phyloP scores from a whole-genome alignment of 768 basidiomycete genomes.

The Kwoniella mangroviensis region DNA sequence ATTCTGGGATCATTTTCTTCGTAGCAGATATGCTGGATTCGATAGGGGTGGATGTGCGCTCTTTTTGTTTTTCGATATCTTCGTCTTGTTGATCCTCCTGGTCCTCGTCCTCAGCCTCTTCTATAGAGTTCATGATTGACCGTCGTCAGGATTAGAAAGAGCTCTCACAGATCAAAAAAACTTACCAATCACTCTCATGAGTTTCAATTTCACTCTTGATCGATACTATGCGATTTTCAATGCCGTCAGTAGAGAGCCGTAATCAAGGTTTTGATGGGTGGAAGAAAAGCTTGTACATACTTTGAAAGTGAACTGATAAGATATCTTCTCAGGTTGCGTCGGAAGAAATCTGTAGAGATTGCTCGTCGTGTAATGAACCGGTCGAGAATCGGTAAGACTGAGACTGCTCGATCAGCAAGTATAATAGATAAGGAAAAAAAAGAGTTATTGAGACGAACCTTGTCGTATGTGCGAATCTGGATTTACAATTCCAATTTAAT shows the following conservation, averaged over 20 bases:
- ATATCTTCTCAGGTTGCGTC: neutral
- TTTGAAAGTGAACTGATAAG: neutral
- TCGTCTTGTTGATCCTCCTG: neutral
- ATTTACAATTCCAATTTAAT: neutral
- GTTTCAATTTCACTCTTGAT: neutral
- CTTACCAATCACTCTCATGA: constrained; percentile 6
- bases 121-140: too few species aligned
- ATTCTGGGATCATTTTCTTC: neutral
- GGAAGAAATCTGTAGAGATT: neutral
- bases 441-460: neutral
- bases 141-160: too few species aligned
- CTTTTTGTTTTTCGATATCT: neutral
- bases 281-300: neutral
- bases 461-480: constrained; percentile 6
- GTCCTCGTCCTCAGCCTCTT: neutral
- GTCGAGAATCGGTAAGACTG: too few species aligned
- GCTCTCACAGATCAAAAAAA: too few species aligned
- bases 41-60: neutral
- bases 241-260: neutral
- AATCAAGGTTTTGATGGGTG: too few species aligned
- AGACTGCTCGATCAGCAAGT: too few species aligned
- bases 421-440: too few species aligned
- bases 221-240: neutral
- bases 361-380: too few species aligned
- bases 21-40: neutral